Percentiles rank a stretch among this genome's conserved stretches.
These are phyloP conservation scores for Fagus crenata DNA, from an alignment of 306 rosid species.

Conservation along the genomic window DNA sequence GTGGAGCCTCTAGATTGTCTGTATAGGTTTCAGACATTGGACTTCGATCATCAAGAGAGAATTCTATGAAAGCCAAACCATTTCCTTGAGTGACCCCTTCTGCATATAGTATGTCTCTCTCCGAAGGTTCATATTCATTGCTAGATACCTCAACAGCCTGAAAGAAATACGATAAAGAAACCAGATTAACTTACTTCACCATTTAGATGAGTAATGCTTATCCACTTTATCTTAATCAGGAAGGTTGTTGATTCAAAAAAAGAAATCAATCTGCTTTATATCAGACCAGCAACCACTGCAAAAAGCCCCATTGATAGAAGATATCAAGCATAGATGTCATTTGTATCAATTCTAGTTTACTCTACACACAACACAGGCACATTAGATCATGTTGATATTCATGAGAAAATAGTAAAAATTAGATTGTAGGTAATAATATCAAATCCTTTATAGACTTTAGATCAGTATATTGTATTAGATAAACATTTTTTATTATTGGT, in stretches of 20 bases:
- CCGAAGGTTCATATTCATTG: slow-evolving; percentile 96
- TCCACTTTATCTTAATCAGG: neutral
- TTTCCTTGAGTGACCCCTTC: slow-evolving; percentile 98
- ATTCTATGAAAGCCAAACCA: slow-evolving; percentile 95
- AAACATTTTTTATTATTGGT: too few relatives aligned
- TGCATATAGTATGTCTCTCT: slow-evolving; percentile 85
- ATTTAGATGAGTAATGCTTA: neutral
- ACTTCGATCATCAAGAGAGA: slow-evolving; percentile 84
- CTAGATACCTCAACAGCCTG: slow-evolving; percentile 98
- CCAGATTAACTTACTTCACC: slow-evolving; percentile 15
- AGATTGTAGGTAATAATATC: too few relatives aligned
- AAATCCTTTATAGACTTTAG: too few relatives aligned
- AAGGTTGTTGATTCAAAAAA: neutral
- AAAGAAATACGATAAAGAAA: slow-evolving; percentile 31
- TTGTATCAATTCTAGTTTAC: too few relatives aligned
- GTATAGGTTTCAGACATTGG: slow-evolving; percentile 79
- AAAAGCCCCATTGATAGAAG: neutral
- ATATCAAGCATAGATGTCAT: too few relatives aligned
- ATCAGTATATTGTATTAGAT: too few relatives aligned
- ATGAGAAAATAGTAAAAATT: too few relatives aligned
- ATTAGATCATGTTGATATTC: too few relatives aligned
- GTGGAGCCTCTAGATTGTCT: slow-evolving; percentile 78
- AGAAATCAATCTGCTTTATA: neutral
- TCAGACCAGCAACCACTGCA: neutral
- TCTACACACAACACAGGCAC: too few relatives aligned